Evolutionary conservation across 2,329 filamentous ascomycete genomes (phyloP), one percentile per base, ranked within the genome.

Genomic region (Geosmithia flava): DNA sequence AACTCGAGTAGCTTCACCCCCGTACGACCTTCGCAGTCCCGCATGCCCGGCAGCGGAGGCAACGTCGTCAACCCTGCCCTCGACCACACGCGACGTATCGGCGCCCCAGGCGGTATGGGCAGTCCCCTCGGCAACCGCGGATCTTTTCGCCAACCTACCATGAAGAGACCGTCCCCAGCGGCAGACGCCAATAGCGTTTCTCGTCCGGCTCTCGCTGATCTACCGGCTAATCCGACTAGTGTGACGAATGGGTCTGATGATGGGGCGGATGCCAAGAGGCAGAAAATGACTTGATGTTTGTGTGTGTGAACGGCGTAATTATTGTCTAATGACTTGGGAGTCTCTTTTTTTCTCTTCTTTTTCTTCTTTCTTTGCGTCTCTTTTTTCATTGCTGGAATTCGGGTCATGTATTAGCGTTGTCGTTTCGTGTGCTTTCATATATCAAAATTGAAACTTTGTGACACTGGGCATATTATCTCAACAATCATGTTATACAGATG

Each of bases 91-190:
- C 69, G 79, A 37, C 72, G 76, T 46, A 81, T 83, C 48, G 80
- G 80, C 0, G 78, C 72, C 0, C 80, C 80, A 0, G 69, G 68
- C 8, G 71, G 64, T 15, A 60, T 66, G 0, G 68, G 67, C n/a
- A 81, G 76, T 58, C 78, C 78, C 11, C 65, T 80, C 42, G 70
- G 66, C 8, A 83, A 82, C 54, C 66, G 78, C 30, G 67, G 68
- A n/a, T 71, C 72, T 53, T 83, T 81, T 53, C 71, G 71, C 16
- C 78, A 78, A 11, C 74, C 74, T 1, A 79, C 76, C 1, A 76
- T 81, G 33, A 80, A 78, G 60, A 65, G 75, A 30, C 69, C 73
- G 3, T 58, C 33, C 3, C 33, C 62, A 40, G 60, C 63, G 1
- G 58, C 48, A 7, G 64, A 62, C n/a, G 52, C 49, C 50, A 54